Evolutionary conservation across 2,329 filamentous ascomycete genomes (phyloP).

Genomic region (Xylariaceae sp.): DNA sequence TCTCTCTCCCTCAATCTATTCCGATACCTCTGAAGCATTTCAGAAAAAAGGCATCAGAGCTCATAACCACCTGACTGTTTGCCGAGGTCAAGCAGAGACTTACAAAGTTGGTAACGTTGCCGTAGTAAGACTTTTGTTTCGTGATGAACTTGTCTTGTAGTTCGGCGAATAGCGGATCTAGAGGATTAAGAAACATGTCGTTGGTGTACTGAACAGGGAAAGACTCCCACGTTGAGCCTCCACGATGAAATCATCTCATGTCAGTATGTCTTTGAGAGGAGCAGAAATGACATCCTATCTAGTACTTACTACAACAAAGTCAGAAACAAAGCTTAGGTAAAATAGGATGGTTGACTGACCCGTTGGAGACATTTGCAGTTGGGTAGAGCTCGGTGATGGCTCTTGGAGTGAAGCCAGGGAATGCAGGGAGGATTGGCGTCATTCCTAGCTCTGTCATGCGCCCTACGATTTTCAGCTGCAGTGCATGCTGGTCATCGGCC

Average conservation of each 20-base stretch:
- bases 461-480: slow-evolving; percentile 15
- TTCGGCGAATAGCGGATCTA: slow-evolving; percentile 16
- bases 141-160: slow-evolving; percentile 16
- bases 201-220: slow-evolving; percentile 15
- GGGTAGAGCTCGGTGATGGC: slow-evolving; percentile 13
- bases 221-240: slow-evolving; percentile 16
- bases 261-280: too few relatives aligned
- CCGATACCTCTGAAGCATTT: too few relatives aligned
- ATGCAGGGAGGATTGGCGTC: slow-evolving; percentile 18
- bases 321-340: too few relatives aligned
- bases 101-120: slow-evolving; percentile 16
- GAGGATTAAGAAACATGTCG: slow-evolving; percentile 18
- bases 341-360: too few relatives aligned
- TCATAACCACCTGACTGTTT: too few relatives aligned
- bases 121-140: slow-evolving; percentile 17
- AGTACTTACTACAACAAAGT: too few relatives aligned
- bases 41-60: too few relatives aligned
- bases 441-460: slow-evolving; percentile 20
- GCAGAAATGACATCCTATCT: too few relatives aligned
- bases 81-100: too few relatives aligned
- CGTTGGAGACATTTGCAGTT: slow-evolving; percentile 16
- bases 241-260: too few relatives aligned
- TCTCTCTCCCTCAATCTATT: too few relatives aligned
- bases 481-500: slow-evolving; percentile 15
- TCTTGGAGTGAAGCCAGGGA: slow-evolving; percentile 15